Evolutionary conservation across 2,329 filamentous ascomycete species (phyloP).

Genomic region (Colletotrichum theobromicola): DNA sequence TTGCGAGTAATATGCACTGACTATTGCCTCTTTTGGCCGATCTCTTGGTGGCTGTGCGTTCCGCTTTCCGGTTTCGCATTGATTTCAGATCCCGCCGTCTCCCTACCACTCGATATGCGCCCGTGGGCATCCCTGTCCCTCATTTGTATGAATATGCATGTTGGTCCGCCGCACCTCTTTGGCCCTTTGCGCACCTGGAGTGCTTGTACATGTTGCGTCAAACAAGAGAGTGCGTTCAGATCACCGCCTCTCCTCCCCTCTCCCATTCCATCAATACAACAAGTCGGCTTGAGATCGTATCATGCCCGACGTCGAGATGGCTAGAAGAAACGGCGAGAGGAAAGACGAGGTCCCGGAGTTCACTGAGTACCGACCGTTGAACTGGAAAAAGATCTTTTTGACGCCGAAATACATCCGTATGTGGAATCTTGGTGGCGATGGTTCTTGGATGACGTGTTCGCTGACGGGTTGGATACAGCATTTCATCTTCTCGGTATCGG

Average conservation of each 20-base stretch:
- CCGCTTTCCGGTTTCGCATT: slow-evolving; percentile 22
- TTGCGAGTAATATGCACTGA: background rate
- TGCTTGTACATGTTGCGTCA: background rate
- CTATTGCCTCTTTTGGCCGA: slow-evolving; percentile 10
- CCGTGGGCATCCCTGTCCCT: background rate
- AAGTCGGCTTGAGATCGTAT: background rate
- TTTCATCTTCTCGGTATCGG: slow-evolving; percentile 33
- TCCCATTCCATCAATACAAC: background rate
- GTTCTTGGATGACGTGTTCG: background rate
- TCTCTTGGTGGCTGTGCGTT: slow-evolving; percentile 17
- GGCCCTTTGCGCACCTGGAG: background rate
- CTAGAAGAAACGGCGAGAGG: slow-evolving; percentile 6
- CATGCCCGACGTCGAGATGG: slow-evolving; percentile 19
- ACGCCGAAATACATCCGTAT: slow-evolving; percentile 37
- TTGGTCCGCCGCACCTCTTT: background rate
- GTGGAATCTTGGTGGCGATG: background rate
- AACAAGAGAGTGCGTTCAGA: background rate
- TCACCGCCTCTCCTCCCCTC: background rate
- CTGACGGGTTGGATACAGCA: background rate
- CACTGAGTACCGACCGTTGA: slow-evolving; percentile 37
- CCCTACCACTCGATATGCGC: background rate
- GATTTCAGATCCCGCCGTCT: slow-evolving; percentile 21
- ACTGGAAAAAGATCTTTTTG: slow-evolving; percentile 37
- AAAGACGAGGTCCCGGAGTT: slow-evolving; percentile 19
- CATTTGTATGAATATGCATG: slow-evolving; percentile 8